Base-by-base conservation (phyloP, 2,329 filamentous ascomycete genomes). In the Bertia moriformis region DNA sequence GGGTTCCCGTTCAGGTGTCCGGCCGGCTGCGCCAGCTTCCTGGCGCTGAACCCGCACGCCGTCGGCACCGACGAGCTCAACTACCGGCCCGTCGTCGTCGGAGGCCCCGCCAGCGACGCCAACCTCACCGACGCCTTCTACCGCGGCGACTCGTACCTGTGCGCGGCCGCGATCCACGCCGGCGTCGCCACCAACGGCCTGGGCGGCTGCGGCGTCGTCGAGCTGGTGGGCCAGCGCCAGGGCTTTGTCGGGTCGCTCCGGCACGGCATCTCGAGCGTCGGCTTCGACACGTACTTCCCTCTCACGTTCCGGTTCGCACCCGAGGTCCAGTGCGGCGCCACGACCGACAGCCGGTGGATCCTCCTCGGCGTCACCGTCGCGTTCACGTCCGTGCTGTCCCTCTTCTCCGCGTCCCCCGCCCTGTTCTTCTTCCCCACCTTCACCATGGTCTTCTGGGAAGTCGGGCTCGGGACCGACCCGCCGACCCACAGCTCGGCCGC, bases 351-450 rank as follows among this genome's bases (percentile, higher is more conserved):
- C 41, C 71, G 88, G 35, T 98, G 91, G 91, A 70, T 80, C 2
- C 62, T 94, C 3, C 70, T 98, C 7, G 83, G 73, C 14, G 71
- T 96, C 4, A 93, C 87, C 0, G 67, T 89, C 18, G 73, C 77
- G 38, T 93, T 93, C 48, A 84, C 87, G 2, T 69, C 73, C 18
- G 56, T 88, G 0, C 57, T 96, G 10, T 88, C 85, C 3, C 62
- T 98, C 4, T 88, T 93, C 55, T 89, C 84, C 2, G 76, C 78
- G 1, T 85, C 80, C 0, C 76, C 88, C 0, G 67, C 73, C 1
- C 67, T 89, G 1, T 91, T 96, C 60, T 95, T 93, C 67, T 86
- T 85, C 56, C 78, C 78, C 38, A 68, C 77, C 24, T 96, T 95
- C 49, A 67, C 78, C 39, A 83, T 81, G 49, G 65, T 93, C 27